Evolutionary conservation across 2,329 filamentous ascomycete genomes (phyloP).

Genomic region (Trichophyton rubrum): DNA sequence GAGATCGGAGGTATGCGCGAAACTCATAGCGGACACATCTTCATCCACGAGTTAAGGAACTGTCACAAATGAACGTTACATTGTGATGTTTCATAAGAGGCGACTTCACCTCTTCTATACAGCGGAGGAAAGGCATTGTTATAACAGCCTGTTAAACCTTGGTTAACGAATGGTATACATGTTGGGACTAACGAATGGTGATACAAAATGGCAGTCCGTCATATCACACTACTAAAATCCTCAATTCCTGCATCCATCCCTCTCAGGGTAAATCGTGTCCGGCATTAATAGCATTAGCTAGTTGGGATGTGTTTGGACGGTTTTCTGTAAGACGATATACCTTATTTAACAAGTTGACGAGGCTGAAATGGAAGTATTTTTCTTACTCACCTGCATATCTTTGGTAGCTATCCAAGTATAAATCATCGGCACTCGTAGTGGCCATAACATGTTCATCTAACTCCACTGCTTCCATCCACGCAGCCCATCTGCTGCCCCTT

Average conservation of each 20-base stretch:
- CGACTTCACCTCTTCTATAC: not conserved
- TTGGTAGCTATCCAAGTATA: conserved; percentile 57
- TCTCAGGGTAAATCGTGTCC: conserved; percentile 41
- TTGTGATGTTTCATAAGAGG: too few relatives aligned
- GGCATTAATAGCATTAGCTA: conserved; percentile 49
- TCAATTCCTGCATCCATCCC: conserved; percentile 7
- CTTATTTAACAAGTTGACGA: conserved; percentile 3
- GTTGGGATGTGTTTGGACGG: conserved; percentile 44
- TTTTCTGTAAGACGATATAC: conserved; percentile 36
- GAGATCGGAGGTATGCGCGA: too few relatives aligned
- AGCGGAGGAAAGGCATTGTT: not conserved
- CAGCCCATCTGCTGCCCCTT: conserved; percentile 51
- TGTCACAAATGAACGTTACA: too few relatives aligned
- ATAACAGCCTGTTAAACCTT: not conserved
- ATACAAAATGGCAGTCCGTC: not conserved
- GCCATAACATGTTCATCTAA: conserved; percentile 48
- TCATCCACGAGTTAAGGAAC: too few relatives aligned
- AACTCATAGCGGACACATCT: too few relatives aligned
- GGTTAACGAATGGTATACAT: not conserved
- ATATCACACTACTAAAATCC: not conserved
- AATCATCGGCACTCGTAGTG: conserved; percentile 53
- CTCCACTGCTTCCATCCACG: conserved; percentile 61
- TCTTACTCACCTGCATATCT: conserved; percentile 43
- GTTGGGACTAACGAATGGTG: not conserved
- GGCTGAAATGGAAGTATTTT: not conserved